These are phyloP conservation scores for Calocera viscosa DNA, from an alignment of 768 basidiomycete species.

Conservation along the genomic window DNA sequence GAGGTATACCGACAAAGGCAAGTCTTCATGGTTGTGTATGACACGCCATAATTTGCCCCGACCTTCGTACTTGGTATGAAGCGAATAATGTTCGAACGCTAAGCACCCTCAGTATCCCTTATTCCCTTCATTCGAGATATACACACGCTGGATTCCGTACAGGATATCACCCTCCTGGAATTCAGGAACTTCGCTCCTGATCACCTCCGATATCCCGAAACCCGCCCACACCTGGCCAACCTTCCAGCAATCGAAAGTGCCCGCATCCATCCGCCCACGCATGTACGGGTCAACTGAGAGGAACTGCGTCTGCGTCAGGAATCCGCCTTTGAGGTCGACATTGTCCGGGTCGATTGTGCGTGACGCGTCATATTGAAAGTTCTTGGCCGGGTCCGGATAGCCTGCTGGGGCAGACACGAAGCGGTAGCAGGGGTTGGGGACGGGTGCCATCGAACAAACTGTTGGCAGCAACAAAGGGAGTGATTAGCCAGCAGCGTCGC, in stretches of 20 bases:
- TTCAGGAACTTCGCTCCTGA: slow-evolving; percentile 17
- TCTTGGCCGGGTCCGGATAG: neutral
- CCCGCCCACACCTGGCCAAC: neutral
- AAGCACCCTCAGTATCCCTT: neutral
- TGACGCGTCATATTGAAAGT: neutral
- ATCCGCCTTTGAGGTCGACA: slow-evolving; percentile 6
- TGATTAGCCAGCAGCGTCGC: too few species aligned
- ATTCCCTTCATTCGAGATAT: neutral
- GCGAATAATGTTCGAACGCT: neutral
- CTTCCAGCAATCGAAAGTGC: neutral
- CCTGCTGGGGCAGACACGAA: slow-evolving; percentile 22
- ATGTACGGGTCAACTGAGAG: slow-evolving; percentile 7
- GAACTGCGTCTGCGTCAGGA: slow-evolving; percentile 8
- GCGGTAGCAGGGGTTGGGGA: slow-evolving; percentile 21
- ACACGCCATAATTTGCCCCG: slow-evolving; percentile 10
- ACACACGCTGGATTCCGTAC: slow-evolving; percentile 17
- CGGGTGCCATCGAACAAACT: slow-evolving; percentile 11
- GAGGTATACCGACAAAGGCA: slow-evolving; percentile 11
- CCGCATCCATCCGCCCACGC: neutral
- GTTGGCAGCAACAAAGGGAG: too few species aligned
- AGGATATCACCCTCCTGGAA: slow-evolving; percentile 21
- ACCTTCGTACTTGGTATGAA: slow-evolving; percentile 13
- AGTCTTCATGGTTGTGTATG: slow-evolving; percentile 5
- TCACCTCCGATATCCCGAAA: slow-evolving; percentile 21
- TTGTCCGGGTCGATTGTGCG: slow-evolving; percentile 7